Conservation (phyloP, 2,329 filamentous ascomycete genomes). For the Calonectria pauciramosa region DNA sequence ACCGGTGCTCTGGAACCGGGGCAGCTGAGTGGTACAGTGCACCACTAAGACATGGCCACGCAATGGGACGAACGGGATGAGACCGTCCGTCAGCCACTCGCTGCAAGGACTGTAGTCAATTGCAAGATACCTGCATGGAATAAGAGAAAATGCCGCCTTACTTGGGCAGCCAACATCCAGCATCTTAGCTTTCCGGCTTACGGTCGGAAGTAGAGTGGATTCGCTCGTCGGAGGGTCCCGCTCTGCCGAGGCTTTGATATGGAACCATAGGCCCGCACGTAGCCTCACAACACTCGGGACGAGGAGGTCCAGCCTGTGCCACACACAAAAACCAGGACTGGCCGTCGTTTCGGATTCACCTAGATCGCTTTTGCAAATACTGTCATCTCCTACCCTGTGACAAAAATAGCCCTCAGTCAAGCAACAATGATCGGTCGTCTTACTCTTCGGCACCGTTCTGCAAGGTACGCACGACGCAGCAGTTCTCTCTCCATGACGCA, state of each 20-base stretch:
- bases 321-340: neutral
- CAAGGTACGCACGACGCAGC: slow-evolving; percentile 29
- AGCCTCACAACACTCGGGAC: neutral
- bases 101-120: neutral
- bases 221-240: slow-evolving; percentile 37
- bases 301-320: slow-evolving; percentile 21
- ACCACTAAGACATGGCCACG: slow-evolving; percentile 16
- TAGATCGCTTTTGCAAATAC: neutral
- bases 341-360: neutral
- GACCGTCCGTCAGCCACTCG: neutral
- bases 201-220: slow-evolving; percentile 34
- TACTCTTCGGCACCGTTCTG: slow-evolving; percentile 26
- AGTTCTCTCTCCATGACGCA: neutral
- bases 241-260: slow-evolving; percentile 29
- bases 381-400: neutral
- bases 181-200: slow-evolving; percentile 8
- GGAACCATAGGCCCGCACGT: slow-evolving; percentile 22
- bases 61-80: neutral
- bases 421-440: slow-evolving; percentile 39
- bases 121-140: neutral
- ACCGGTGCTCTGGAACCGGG: slow-evolving; percentile 6
- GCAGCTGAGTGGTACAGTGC: neutral
- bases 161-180: neutral
- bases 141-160: neutral
- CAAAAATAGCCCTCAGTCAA: neutral